Conservation (phyloP, 75 land plant species). For the Selaginella tamariscina region DNA sequence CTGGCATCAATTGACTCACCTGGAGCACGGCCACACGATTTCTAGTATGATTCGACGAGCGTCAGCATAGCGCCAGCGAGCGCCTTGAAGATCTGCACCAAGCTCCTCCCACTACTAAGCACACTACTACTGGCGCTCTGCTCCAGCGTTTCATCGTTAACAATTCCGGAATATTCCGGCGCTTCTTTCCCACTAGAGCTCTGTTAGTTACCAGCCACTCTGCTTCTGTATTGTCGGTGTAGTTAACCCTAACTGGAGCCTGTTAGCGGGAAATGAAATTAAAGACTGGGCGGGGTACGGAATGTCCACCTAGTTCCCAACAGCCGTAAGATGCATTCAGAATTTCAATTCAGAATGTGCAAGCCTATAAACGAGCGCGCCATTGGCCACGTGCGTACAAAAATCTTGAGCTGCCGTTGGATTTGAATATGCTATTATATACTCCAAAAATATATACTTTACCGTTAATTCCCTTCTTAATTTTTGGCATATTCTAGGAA, state of each 20-base stretch:
- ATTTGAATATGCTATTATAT: not conserved
- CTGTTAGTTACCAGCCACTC: not conserved
- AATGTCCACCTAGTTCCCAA: not conserved
- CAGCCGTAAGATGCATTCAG: not conserved
- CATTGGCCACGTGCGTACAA: too few relatives aligned
- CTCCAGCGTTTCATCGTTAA: not conserved
- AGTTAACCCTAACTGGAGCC: not conserved
- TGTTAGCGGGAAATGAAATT: not conserved
- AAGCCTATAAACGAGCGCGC: too few relatives aligned
- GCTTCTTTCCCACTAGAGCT: not conserved
- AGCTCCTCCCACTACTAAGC: not conserved
- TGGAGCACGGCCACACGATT: not conserved
- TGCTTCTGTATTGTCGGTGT: not conserved
- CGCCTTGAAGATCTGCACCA: not conserved
- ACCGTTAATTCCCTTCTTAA: too few relatives aligned
- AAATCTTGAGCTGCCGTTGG: not conserved
- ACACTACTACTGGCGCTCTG: not conserved
- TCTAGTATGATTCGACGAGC: not conserved
- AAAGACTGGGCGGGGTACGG: not conserved
- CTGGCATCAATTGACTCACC: not conserved
- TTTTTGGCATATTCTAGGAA: too few relatives aligned
- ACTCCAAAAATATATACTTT: too few relatives aligned
- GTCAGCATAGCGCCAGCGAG: not conserved
- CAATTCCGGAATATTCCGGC: not conserved
- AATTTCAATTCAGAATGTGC: not conserved